phyloP scores from a whole-genome alignment of 306 rosid species.

The Trifolium fragiferum region DNA sequence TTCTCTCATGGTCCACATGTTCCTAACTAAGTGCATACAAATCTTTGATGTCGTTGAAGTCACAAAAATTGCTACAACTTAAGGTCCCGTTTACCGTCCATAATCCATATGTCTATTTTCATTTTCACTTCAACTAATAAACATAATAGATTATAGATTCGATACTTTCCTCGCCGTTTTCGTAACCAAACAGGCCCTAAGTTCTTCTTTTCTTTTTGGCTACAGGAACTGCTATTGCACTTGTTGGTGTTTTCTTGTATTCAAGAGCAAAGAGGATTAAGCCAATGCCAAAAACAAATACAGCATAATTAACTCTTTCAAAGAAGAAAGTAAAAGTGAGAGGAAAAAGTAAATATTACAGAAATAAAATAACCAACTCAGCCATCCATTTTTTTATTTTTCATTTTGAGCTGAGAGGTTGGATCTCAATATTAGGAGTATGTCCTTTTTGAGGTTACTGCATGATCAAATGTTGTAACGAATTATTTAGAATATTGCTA shows the following conservation, averaged over 20 bases:
- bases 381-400: neutral
- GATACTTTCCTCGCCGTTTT: too few species aligned
- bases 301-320: slow-evolving; percentile 39
- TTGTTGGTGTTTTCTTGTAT: slow-evolving; percentile 76
- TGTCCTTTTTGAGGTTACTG: neutral
- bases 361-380: slow-evolving; percentile 10
- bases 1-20: slow-evolving; percentile 19
- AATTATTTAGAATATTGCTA: neutral
- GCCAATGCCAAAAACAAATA: slow-evolving; percentile 51
- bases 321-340: neutral
- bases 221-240: slow-evolving; percentile 76
- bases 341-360: neutral
- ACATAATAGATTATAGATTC: too few species aligned
- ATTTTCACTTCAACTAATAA: too few species aligned
- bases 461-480: neutral
- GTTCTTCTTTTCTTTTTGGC: neutral
- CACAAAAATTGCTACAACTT: neutral
- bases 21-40: neutral
- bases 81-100: neutral
- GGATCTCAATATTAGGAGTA: neutral
- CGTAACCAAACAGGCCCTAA: too few species aligned
- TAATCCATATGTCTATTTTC: too few species aligned
- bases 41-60: neutral
- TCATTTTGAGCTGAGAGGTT: neutral
- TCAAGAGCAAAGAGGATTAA: slow-evolving; percentile 62